These are phyloP conservation scores for Jatropha multifida DNA, from an alignment of 441 rosid species.

Conservation along the genomic window DNA sequence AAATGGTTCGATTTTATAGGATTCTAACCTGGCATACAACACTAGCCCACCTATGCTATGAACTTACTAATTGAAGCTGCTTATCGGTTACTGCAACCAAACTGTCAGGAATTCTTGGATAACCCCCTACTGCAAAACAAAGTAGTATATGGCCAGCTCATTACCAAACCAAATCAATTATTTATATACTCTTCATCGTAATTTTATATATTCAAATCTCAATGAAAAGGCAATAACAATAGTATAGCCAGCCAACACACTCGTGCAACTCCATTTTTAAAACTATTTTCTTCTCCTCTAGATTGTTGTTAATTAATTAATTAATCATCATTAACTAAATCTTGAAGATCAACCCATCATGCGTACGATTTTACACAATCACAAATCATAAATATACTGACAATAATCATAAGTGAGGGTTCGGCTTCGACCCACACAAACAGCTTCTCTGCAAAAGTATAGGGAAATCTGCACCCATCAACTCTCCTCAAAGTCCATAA, in stretches of 20 bases:
- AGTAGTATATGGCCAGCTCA: conserved; percentile 15
- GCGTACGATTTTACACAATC: neutral
- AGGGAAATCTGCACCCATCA: no score
- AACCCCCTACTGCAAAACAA: neutral
- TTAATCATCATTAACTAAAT: neutral
- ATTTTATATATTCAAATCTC: no score
- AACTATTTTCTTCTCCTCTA: conserved; percentile 18
- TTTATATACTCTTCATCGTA: no score
- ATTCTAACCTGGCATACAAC: conserved; percentile 41
- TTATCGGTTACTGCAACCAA: neutral
- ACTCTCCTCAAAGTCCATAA: no score
- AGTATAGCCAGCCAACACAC: conserved; percentile 20
- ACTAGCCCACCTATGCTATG: conserved; percentile 21
- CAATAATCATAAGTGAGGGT: no score
- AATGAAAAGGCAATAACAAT: neutral
- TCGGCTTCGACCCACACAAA: no score
- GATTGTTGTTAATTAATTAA: conserved; percentile 19
- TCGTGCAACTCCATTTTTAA: conserved; percentile 45
- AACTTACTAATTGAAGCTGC: neutral
- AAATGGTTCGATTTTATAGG: conserved; percentile 25
- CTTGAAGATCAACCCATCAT: neutral
- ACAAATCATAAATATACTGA: neutral
- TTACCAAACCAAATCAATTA: neutral
- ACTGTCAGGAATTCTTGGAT: conserved; percentile 11
- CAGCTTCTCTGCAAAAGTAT: no score